Conservation (phyloP, 495 filamentous ascomycete species). For the Talaromyces nanjingensis region DNA sequence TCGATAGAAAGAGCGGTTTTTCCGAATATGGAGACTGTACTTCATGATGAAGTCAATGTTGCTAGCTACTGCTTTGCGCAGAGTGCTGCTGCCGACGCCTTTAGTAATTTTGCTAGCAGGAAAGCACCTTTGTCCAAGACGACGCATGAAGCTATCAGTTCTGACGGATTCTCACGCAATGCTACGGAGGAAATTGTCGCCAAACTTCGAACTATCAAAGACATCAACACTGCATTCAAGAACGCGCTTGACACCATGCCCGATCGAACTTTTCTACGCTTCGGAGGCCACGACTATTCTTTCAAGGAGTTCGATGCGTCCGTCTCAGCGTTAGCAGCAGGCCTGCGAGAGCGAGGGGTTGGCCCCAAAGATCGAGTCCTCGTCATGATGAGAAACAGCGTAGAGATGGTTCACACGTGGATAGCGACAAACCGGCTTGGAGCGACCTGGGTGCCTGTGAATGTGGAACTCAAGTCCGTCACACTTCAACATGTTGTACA, state of each 20-base stretch:
- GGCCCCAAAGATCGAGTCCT: slow-evolving; percentile 1
- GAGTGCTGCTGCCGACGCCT: slow-evolving; percentile 6
- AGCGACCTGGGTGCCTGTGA: slow-evolving; percentile 5
- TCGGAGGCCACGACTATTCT: slow-evolving; percentile 6
- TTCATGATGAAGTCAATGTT: slow-evolving; percentile 8
- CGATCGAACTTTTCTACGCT: slow-evolving; percentile 7
- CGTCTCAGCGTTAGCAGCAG: slow-evolving; percentile 6
- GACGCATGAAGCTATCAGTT: not conserved
- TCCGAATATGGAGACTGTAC: slow-evolving; percentile 2
- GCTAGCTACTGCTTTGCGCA: slow-evolving; percentile 7
- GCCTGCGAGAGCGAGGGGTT: slow-evolving; percentile 1
- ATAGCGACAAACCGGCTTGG: slow-evolving; percentile 5
- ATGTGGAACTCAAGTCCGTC: slow-evolving; percentile 8
- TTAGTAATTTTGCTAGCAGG: slow-evolving; percentile 6
- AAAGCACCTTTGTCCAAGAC: slow-evolving; percentile 2
- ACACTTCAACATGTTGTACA: slow-evolving; percentile 6
- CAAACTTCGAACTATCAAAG: slow-evolving; percentile 3
- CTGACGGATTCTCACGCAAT: slow-evolving; percentile 1
- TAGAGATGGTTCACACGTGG: slow-evolving; percentile 7
- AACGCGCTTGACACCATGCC: slow-evolving; percentile 1
- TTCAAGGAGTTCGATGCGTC: slow-evolving; percentile 6
- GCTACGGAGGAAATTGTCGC: not conserved
- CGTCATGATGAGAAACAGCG: slow-evolving; percentile 6
- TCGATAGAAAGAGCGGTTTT: slow-evolving; percentile 6
- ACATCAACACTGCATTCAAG: slow-evolving; percentile 8